phyloP scores from a whole-genome alignment of 306 rosid species.

The Leucaena leucocephala region DNA sequence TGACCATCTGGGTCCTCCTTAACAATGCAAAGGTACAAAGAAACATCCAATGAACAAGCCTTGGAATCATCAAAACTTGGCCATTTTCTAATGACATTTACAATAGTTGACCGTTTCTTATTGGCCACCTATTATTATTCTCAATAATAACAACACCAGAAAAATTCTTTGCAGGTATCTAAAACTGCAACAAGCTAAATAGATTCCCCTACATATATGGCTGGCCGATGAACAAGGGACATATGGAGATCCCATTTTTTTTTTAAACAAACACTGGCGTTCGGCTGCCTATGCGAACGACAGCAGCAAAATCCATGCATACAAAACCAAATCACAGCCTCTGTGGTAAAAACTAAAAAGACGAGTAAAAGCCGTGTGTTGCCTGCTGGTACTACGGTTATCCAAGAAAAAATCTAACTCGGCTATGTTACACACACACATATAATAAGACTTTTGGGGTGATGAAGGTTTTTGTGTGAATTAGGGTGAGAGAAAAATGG shows the following conservation, averaged over 20 bases:
- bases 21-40: constrained; percentile 39
- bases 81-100: constrained; percentile 27
- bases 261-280: constrained; percentile 31
- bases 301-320: constrained; percentile 21
- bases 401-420: constrained; percentile 18
- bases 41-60: constrained; percentile 33
- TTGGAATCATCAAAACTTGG: constrained; percentile 33
- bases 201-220: constrained; percentile 6
- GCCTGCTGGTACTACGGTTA: neutral
- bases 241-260: neutral
- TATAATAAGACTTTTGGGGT: neutral
- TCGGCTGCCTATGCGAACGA: constrained; percentile 14
- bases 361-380: neutral
- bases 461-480: neutral
- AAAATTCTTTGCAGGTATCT: constrained; percentile 41
- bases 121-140: constrained; percentile 16
- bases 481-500: constrained; percentile 46
- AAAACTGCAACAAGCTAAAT: constrained; percentile 45
- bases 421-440: constrained; percentile 13
- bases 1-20: constrained; percentile 37
- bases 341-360: neutral
- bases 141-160: constrained; percentile 33
- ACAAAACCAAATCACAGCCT: neutral
- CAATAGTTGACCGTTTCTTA: neutral
- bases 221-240: neutral